phyloP scores from a whole-genome alignment of 768 basidiomycete genomes.

The Lactarius trivialis region DNA sequence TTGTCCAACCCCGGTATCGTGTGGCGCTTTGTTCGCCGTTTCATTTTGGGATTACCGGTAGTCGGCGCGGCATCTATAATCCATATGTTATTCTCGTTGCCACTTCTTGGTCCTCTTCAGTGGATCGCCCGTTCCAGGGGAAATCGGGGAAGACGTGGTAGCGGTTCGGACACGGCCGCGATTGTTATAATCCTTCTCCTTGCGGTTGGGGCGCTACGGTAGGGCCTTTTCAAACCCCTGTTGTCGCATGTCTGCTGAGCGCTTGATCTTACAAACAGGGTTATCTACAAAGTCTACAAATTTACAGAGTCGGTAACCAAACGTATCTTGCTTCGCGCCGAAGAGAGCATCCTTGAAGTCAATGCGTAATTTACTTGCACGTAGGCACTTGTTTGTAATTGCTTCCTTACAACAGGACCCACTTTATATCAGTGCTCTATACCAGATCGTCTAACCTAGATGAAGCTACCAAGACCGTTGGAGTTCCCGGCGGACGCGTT shows the following conservation, averaged over 20 bases:
- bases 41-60: constrained; percentile 69
- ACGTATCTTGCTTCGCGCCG: constrained; percentile 59
- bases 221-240: constrained; percentile 20
- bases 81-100: constrained; percentile 61
- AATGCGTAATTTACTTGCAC: constrained; percentile 29
- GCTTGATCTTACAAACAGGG: constrained; percentile 39
- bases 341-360: constrained; percentile 78
- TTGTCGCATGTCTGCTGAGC: constrained; percentile 12
- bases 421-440: neutral
- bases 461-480: constrained; percentile 58
- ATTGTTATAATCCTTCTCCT: constrained; percentile 56
- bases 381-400: constrained; percentile 21
- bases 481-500: constrained; percentile 63
- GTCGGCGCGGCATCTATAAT: constrained; percentile 72
- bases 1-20: constrained; percentile 38
- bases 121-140: constrained; percentile 63
- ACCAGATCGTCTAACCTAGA: constrained; percentile 7
- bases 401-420: constrained; percentile 1
- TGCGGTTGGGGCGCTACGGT: constrained; percentile 59
- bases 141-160: constrained; percentile 43
- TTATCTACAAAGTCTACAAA: constrained; percentile 62
- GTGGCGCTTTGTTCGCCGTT: constrained; percentile 55
- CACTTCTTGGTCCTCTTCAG: constrained; percentile 60
- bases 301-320: constrained; percentile 55
- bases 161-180: constrained; percentile 55